Conservation (phyloP, 192 early-diverging fungal species). For the Coemansia javaensis region DNA sequence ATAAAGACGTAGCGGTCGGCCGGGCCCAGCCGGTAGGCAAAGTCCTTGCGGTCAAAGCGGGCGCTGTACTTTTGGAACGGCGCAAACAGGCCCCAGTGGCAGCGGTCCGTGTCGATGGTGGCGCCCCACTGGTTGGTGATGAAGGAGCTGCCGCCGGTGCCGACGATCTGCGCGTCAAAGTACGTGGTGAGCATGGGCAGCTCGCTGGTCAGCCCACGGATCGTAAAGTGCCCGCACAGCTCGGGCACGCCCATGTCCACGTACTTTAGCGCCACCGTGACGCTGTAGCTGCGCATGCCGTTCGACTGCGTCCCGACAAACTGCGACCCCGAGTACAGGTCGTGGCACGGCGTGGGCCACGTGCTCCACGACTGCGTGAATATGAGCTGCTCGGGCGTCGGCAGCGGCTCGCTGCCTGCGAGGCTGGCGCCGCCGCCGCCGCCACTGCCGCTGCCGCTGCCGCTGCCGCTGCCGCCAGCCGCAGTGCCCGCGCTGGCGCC, state of each 20-base stretch:
- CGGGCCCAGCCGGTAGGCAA: constrained; percentile 44
- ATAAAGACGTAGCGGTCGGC: constrained; percentile 67
- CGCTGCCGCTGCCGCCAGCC: too few relatives aligned
- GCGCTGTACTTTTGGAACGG: constrained; percentile 33
- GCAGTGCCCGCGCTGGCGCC: too few relatives aligned
- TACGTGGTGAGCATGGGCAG: constrained; percentile 69
- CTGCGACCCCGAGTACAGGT: constrained; percentile 48
- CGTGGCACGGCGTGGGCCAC: constrained; percentile 48
- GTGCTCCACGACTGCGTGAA: constrained; percentile 48
- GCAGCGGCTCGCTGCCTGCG: constrained; percentile 39
- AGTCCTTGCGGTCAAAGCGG: constrained; percentile 34
- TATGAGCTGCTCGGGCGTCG: constrained; percentile 46
- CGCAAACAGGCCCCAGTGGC: constrained; percentile 61
- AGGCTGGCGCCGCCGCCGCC: constrained; percentile 20
- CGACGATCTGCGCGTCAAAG: constrained; percentile 75
- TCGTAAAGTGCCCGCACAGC: constrained; percentile 69
- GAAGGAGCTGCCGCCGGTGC: constrained; percentile 55
- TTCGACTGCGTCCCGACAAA: constrained; percentile 48
- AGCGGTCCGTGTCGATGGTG: constrained; percentile 60
- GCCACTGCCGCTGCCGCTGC: constrained; percentile 1
- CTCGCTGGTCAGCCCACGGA: constrained; percentile 67
- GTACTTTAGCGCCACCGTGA: constrained; percentile 39
- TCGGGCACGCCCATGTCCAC: constrained; percentile 65
- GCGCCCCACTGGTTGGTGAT: constrained; percentile 73
- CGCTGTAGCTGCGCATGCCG: constrained; percentile 39